Evolutionary conservation across 768 basidiomycete genomes (phyloP).

Genomic region (Leucosporidium creatinivorum): DNA sequence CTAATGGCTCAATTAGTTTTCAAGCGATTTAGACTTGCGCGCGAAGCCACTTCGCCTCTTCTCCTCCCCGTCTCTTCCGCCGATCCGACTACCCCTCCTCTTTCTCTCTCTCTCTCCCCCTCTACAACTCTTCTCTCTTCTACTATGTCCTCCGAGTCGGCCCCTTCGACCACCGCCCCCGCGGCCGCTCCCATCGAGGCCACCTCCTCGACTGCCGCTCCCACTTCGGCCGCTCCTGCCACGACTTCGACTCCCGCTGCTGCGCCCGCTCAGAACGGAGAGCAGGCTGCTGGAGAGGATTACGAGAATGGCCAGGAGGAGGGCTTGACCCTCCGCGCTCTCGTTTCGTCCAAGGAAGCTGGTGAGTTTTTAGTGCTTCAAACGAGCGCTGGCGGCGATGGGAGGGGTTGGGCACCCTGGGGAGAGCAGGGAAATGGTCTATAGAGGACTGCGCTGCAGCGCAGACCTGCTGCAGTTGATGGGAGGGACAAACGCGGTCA

Average conservation of each 20-base stretch:
- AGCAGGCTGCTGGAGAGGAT: conserved; percentile 46
- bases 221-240: not conserved
- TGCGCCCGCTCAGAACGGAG: conserved; percentile 20
- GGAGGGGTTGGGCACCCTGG: not conserved
- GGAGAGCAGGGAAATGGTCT: not conserved
- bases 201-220: not conserved
- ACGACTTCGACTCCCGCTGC: conserved; percentile 19
- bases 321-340: conserved; percentile 79
- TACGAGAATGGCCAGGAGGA: conserved; percentile 43
- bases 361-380: conserved; percentile 7
- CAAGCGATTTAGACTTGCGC: no score
- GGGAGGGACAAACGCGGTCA: no score
- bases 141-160: conserved; percentile 5
- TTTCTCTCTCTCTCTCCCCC: conserved; percentile 9
- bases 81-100: conserved; percentile 6
- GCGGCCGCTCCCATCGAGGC: not conserved
- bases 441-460: not conserved
- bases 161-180: not conserved
- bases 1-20: no score
- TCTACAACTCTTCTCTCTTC: conserved; percentile 2
- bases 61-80: not conserved
- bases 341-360: conserved; percentile 75
- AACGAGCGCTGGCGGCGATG: not conserved
- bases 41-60: not conserved
- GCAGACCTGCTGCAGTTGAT: not conserved